These are phyloP conservation scores for Friedmanniomyces simplex DNA, from an alignment of 495 filamentous ascomycete genomes.

Conservation along the genomic window DNA sequence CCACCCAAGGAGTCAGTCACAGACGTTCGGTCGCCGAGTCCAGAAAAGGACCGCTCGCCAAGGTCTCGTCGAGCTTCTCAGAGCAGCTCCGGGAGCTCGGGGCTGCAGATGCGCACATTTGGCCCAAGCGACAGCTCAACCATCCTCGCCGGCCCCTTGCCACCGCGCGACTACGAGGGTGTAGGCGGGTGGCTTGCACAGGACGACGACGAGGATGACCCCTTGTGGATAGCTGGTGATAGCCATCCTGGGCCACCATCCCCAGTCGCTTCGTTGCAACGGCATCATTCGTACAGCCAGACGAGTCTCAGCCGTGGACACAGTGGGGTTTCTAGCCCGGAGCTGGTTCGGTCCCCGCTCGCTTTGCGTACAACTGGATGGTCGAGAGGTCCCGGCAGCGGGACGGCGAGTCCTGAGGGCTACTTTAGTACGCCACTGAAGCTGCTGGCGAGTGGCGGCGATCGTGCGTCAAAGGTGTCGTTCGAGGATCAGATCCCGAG, in stretches of 20 bases:
- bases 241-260: conserved; percentile 59
- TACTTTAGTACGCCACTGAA: conserved; percentile 9
- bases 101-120: neutral
- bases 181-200: conserved; percentile 65
- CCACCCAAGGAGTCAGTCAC: conserved; percentile 14
- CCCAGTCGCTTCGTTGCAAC: neutral
- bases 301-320: neutral
- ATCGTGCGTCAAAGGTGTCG: neutral
- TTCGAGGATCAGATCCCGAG: neutral
- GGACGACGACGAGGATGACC: conserved; percentile 47
- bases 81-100: conserved; percentile 20
- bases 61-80: conserved; percentile 16
- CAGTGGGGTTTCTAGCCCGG: conserved; percentile 15
- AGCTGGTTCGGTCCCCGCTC: conserved; percentile 23
- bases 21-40: conserved; percentile 1
- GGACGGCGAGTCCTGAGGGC: conserved; percentile 12
- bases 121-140: conserved; percentile 15
- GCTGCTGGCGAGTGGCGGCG: neutral
- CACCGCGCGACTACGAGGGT: conserved; percentile 71
- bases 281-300: neutral
- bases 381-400: conserved; percentile 4
- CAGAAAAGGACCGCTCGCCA: neutral
- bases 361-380: neutral
- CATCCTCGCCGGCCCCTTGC: conserved; percentile 24
- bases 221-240: conserved; percentile 55